phyloP scores from a whole-genome alignment of 768 basidiomycete species.

The Lentinula boryana region DNA sequence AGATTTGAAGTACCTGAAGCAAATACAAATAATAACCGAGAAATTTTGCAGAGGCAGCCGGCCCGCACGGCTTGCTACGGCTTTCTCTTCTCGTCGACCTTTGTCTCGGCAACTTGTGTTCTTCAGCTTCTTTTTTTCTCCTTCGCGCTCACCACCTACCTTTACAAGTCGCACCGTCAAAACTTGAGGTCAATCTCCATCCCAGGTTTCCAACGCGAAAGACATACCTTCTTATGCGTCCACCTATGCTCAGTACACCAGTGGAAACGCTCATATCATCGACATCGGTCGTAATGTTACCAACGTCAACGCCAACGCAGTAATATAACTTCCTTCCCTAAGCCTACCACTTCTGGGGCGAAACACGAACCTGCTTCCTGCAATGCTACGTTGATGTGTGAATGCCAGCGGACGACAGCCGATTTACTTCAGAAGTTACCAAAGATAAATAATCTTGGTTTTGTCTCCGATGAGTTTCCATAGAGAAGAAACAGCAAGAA shows the following conservation, averaged over 20 bases:
- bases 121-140: background rate
- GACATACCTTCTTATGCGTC: background rate
- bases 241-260: slow-evolving; percentile 23
- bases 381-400: slow-evolving; percentile 26
- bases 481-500: slow-evolving; percentile 26
- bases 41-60: too few relatives aligned
- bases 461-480: slow-evolving; percentile 22
- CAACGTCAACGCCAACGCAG: slow-evolving; percentile 20
- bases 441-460: slow-evolving; percentile 27
- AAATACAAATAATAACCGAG: too few relatives aligned
- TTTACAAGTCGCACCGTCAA: background rate
- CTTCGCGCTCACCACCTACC: background rate
- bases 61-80: too few relatives aligned
- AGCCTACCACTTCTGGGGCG: slow-evolving; percentile 11
- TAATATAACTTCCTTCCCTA: slow-evolving; percentile 20
- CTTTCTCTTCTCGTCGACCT: too few relatives aligned
- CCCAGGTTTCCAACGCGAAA: background rate
- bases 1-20: too few relatives aligned
- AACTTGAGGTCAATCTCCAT: background rate
- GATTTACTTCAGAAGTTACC: slow-evolving; percentile 19
- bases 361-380: slow-evolving; percentile 26
- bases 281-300: slow-evolving; percentile 25
- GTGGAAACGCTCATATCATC: slow-evolving; percentile 30
- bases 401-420: slow-evolving; percentile 19
- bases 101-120: too few relatives aligned